Conservation (phyloP, 352 stramenopile genomes). For the Phytophthora ohioensis region DNA sequence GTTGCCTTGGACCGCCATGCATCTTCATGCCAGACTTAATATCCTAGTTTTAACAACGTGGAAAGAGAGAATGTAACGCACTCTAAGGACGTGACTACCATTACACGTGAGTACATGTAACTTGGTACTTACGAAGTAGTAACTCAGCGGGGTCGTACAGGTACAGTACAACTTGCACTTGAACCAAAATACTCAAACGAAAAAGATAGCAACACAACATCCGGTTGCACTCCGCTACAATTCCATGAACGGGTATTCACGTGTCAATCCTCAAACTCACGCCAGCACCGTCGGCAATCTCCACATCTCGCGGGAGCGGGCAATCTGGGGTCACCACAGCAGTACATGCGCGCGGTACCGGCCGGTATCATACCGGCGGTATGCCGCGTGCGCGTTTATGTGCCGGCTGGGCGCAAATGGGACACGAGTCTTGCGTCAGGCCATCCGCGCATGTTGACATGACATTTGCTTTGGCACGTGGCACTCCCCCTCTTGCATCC, state of each 20-base stretch:
- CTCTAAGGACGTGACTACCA: background rate
- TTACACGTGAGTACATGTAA: no score
- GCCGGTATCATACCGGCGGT: background rate
- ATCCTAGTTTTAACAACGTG: slow-evolving; percentile 30
- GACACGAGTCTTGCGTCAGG: slow-evolving; percentile 9
- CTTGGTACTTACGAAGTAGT: no score
- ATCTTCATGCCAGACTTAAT: slow-evolving; percentile 10
- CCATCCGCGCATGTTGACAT: slow-evolving; percentile 26
- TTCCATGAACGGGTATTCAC: no score
- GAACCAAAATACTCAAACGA: no score
- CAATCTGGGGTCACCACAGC: no score
- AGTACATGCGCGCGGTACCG: no score
- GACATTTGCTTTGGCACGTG: slow-evolving; percentile 8
- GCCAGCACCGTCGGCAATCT: background rate
- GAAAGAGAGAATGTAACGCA: background rate
- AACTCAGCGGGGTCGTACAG: no score
- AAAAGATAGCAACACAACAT: no score
- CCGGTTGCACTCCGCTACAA: no score
- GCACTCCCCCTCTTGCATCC: background rate
- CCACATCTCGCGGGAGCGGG: slow-evolving; percentile 6
- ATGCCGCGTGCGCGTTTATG: background rate
- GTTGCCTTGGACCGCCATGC: background rate
- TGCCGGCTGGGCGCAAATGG: background rate
- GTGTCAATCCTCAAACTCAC: no score
- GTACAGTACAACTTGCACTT: no score